These are phyloP conservation scores for Phytophthora syringae DNA, from an alignment of 352 stramenopile genomes.

Conservation along the genomic window DNA sequence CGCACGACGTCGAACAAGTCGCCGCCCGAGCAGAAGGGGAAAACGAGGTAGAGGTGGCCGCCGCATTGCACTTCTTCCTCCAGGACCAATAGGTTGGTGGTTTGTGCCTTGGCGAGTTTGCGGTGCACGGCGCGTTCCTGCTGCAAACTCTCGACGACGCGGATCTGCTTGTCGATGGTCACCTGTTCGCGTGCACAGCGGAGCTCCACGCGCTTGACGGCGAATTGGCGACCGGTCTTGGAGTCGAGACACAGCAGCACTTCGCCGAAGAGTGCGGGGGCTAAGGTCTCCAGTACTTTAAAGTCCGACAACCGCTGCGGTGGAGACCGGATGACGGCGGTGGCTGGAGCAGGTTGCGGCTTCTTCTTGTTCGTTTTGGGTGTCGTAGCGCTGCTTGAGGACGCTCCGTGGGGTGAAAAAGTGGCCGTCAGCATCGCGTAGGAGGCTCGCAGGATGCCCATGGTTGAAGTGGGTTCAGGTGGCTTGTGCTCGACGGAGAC, in stretches of 20 bases:
- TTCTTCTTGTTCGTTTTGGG: constrained; percentile 32
- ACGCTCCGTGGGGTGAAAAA: constrained; percentile 14
- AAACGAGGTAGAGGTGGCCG: constrained; percentile 55
- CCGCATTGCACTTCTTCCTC: constrained; percentile 51
- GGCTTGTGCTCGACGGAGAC: constrained; percentile 6
- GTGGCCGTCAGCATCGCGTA: constrained; percentile 40
- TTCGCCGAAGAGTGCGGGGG: constrained; percentile 63
- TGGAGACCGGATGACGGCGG: constrained; percentile 34
- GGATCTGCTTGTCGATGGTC: constrained; percentile 43
- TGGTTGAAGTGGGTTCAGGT: constrained; percentile 4
- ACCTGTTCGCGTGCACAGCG: constrained; percentile 38
- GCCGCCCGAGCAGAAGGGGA: constrained; percentile 59
- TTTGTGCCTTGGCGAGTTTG: constrained; percentile 36
- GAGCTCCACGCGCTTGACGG: constrained; percentile 61
- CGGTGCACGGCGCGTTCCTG: constrained; percentile 58
- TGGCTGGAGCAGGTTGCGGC: background rate
- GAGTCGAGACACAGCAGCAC: constrained; percentile 60
- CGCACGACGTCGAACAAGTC: constrained; percentile 63
- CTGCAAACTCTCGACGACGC: constrained; percentile 56
- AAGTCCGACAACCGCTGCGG: constrained; percentile 43
- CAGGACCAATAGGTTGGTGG: constrained; percentile 53
- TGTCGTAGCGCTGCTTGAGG: constrained; percentile 15
- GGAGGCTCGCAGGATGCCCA: constrained; percentile 45
- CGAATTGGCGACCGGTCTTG: constrained; percentile 44
- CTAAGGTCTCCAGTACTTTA: constrained; percentile 46